Conservation (phyloP, 2,329 filamentous ascomycete species). For the Ramichloridium luteum region DNA sequence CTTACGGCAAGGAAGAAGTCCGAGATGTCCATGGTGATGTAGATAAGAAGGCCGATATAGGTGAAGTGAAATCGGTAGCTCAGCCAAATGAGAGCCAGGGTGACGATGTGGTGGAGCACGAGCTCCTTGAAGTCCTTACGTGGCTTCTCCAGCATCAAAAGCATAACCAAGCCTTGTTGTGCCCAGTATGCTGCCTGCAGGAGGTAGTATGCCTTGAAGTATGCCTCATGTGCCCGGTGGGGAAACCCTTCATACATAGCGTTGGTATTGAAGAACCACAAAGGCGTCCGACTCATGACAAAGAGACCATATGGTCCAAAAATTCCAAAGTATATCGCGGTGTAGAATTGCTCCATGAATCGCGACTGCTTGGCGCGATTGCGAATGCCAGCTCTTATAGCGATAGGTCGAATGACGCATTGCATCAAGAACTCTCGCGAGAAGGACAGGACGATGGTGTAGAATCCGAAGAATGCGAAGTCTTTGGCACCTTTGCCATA, state of each 20-base stretch:
- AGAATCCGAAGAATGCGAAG: conserved; percentile 77
- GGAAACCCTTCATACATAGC: conserved; percentile 87
- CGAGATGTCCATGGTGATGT: conserved; percentile 86
- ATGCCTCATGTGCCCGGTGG: conserved; percentile 63
- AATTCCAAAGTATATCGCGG: conserved; percentile 75
- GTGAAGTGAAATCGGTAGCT: conserved; percentile 97
- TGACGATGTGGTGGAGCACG: conserved; percentile 83
- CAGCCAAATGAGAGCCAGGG: conserved; percentile 65
- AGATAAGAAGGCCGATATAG: conserved; percentile 85
- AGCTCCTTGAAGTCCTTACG: conserved; percentile 92
- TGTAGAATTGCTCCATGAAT: conserved; percentile 96
- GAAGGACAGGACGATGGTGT: conserved; percentile 80
- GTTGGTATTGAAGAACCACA: conserved; percentile 90
- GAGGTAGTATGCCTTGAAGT: conserved; percentile 92
- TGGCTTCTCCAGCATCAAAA: conserved; percentile 82
- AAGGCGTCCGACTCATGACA: conserved; percentile 79
- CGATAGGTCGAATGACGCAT: conserved; percentile 66
- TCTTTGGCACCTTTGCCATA: conserved; percentile 88
- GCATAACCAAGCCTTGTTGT: conserved; percentile 79
- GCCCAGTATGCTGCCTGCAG: conserved; percentile 93
- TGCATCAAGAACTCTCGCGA: conserved; percentile 96
- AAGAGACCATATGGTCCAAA: conserved; percentile 76
- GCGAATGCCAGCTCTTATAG: conserved; percentile 55
- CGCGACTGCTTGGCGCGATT: conserved; percentile 68
- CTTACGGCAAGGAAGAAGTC: conserved; percentile 90